Percentiles rank a stretch among this genome's conserved stretches.
Conservation (phyloP, 805 yeast species). For the Yarrowia osloensis region DNA sequence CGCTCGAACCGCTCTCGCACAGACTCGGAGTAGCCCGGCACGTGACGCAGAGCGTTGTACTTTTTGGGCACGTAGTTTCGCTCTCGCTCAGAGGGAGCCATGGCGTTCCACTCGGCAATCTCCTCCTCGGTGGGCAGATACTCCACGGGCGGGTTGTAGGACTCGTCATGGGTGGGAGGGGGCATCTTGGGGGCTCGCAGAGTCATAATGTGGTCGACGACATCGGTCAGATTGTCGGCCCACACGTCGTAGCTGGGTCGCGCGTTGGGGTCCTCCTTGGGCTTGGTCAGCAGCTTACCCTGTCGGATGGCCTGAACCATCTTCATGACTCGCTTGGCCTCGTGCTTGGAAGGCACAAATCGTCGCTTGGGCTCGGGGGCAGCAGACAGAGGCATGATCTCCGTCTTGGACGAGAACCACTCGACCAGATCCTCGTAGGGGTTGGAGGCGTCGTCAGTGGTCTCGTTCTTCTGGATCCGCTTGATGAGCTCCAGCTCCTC, state of each 20-base stretch:
- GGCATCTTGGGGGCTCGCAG: slow-evolving; percentile 92
- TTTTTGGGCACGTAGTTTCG: slow-evolving; percentile 80
- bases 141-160: slow-evolving; percentile 97
- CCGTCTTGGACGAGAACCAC: slow-evolving; percentile 87
- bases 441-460: slow-evolving; percentile 73
- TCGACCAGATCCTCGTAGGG: slow-evolving; percentile 94
- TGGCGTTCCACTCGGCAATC: slow-evolving; percentile 63
- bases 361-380: slow-evolving; percentile 97
- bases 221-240: slow-evolving; percentile 66
- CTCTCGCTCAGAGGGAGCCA: slow-evolving; percentile 77
- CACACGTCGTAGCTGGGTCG: slow-evolving; percentile 72
- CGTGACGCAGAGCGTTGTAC: slow-evolving; percentile 78
- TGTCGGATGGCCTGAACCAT: slow-evolving; percentile 94
- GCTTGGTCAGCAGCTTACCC: slow-evolving; percentile 85
- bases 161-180: slow-evolving; percentile 95
- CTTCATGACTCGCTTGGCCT: slow-evolving; percentile 95
- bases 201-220: slow-evolving; percentile 81
- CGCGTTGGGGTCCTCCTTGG: slow-evolving; percentile 55
- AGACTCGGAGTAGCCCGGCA: slow-evolving; percentile 86
- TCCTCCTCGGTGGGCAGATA: slow-evolving; percentile 82
- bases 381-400: slow-evolving; percentile 88
- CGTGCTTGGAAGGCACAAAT: slow-evolving; percentile 94
- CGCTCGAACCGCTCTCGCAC: slow-evolving; percentile 93
- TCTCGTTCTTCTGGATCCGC: slow-evolving; percentile 81
- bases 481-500: slow-evolving; percentile 89